Conservation (phyloP, 2,329 filamentous ascomycete genomes). For the Ceratocystis harringtonii region DNA sequence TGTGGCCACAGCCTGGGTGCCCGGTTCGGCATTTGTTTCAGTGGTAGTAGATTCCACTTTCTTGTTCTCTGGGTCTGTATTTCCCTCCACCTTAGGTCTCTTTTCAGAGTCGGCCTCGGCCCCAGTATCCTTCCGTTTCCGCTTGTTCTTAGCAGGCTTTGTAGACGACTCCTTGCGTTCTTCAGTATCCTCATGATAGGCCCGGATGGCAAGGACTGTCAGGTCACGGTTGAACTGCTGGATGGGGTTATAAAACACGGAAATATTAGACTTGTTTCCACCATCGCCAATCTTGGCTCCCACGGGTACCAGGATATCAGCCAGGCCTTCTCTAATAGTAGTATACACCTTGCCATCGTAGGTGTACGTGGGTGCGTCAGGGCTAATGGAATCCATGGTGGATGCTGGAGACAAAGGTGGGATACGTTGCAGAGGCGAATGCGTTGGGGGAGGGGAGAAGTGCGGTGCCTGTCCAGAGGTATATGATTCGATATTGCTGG, state of each 20-base stretch:
- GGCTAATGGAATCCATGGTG: constrained; percentile 10
- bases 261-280: constrained; percentile 45
- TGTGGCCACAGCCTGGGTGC: neutral
- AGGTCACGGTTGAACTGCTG: constrained; percentile 97
- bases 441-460: neutral
- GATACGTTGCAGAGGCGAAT: neutral
- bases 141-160: constrained; percentile 24
- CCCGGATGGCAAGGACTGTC: constrained; percentile 81
- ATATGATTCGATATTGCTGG: neutral
- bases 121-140: constrained; percentile 30
- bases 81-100: constrained; percentile 20
- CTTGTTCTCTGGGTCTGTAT: neutral
- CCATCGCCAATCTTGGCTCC: constrained; percentile 35
- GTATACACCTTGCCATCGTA: constrained; percentile 35
- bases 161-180: constrained; percentile 29
- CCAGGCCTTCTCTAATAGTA: constrained; percentile 40
- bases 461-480: neutral
- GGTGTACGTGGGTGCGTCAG: constrained; percentile 12
- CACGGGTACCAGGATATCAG: constrained; percentile 40
- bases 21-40: neutral
- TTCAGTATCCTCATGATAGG: constrained; percentile 57
- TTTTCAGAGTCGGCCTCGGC: constrained; percentile 30
- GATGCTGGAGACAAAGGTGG: neutral
- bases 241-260: constrained; percentile 95
- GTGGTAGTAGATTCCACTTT: neutral